Evolutionary conservation across 2,329 filamentous ascomycete genomes (phyloP).

Genomic region (Microcyclosporella mali): DNA sequence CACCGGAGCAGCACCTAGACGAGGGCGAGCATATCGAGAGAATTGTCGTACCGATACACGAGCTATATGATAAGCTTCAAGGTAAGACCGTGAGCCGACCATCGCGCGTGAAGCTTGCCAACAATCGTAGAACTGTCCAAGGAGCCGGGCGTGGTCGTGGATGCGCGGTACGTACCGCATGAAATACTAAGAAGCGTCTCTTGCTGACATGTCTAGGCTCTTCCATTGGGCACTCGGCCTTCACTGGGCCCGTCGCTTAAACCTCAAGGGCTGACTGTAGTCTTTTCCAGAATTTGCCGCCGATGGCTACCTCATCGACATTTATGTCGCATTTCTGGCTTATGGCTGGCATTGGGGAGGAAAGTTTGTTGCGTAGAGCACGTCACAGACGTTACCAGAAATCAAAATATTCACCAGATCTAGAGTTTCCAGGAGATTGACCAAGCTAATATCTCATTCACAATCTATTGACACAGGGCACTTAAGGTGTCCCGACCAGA

Average conservation of each 20-base stretch:
- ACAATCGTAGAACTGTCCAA: slow-evolving; percentile 29
- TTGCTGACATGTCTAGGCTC: slow-evolving; percentile 37
- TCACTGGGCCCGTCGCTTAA: slow-evolving; percentile 36
- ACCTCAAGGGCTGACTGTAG: slow-evolving; percentile 22
- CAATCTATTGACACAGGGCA: no score
- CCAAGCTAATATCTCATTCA: no score
- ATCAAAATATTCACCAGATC: background rate
- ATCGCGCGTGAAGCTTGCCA: slow-evolving; percentile 14
- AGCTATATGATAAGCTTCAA: slow-evolving; percentile 51
- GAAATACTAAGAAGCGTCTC: background rate
- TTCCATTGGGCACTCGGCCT: slow-evolving; percentile 57
- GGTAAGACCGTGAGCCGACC: slow-evolving; percentile 23
- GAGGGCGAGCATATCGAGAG: slow-evolving; percentile 58
- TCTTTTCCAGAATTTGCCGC: slow-evolving; percentile 23
- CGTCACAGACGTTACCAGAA: no score
- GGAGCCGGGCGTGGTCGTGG: slow-evolving; percentile 48
- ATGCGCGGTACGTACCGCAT: slow-evolving; percentile 36
- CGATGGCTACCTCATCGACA: slow-evolving; percentile 28
- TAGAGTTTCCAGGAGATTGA: background rate
- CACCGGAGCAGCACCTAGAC: slow-evolving; percentile 54
- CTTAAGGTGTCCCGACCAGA: no score
- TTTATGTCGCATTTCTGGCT: slow-evolving; percentile 30
- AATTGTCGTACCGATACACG: slow-evolving; percentile 52
- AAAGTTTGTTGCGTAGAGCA: background rate
- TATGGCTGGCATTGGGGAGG: slow-evolving; percentile 24